These are phyloP conservation scores for Ophiocordyceps australis DNA, from an alignment of 2,329 filamentous ascomycete genomes.

Conservation along the genomic window DNA sequence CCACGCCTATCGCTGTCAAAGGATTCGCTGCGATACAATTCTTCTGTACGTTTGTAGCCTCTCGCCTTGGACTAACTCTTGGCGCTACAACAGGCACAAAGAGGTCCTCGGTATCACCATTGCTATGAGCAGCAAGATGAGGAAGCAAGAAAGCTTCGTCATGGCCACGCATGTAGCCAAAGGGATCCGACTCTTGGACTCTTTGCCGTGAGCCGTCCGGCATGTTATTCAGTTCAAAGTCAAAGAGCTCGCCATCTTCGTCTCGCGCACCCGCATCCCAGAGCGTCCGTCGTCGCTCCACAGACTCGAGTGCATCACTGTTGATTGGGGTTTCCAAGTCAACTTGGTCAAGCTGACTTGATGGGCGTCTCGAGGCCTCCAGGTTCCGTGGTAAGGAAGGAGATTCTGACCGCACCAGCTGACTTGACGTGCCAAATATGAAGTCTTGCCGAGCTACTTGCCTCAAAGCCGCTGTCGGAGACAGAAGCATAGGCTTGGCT, in stretches of 20 bases:
- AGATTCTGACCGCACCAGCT: constrained; percentile 56
- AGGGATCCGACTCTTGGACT: constrained; percentile 14
- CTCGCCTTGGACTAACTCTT: too few relatives aligned
- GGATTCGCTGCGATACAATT: too few relatives aligned
- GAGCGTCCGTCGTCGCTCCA: constrained; percentile 22
- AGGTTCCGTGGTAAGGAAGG: constrained; percentile 45
- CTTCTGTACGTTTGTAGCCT: too few relatives aligned
- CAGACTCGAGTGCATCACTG: constrained; percentile 16
- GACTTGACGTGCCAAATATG: constrained; percentile 74
- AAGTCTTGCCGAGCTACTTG: constrained; percentile 55
- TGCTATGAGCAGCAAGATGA: too few relatives aligned
- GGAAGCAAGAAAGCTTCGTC: too few relatives aligned
- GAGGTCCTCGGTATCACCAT: too few relatives aligned
- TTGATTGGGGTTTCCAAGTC: constrained; percentile 20
- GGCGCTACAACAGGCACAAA: too few relatives aligned
- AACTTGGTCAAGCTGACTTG: constrained; percentile 25
- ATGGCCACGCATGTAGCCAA: constrained; percentile 15
- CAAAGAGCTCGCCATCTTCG: constrained; percentile 42
- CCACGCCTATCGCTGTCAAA: too few relatives aligned
- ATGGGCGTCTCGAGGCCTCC: constrained; percentile 41
- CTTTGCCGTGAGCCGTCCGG: constrained; percentile 19
- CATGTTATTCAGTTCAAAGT: constrained; percentile 43
- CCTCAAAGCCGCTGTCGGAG: constrained; percentile 48
- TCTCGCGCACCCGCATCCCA: constrained; percentile 59
- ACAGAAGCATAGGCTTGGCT: constrained; percentile 38